Conservation (phyloP, 2,329 filamentous ascomycete genomes). For the Geosmithia putterillii region DNA sequence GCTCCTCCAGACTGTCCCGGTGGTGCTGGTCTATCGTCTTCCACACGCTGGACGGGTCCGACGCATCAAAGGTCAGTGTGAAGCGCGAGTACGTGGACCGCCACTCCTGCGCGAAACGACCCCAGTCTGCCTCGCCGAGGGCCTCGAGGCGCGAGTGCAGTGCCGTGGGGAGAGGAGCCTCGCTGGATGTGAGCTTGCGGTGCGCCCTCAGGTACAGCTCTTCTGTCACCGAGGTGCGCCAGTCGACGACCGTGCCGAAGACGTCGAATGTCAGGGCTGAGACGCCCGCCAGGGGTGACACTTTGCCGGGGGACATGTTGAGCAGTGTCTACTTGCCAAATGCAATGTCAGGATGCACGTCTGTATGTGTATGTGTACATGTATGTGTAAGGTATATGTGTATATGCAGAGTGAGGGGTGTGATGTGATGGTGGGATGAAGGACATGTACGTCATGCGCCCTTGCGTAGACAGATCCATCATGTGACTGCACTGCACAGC, state of each 20-base stretch:
- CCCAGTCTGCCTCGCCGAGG: constrained; percentile 48
- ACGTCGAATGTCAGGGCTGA: constrained; percentile 62
- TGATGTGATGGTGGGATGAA: background rate
- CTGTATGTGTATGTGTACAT: background rate
- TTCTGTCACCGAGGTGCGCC: constrained; percentile 54
- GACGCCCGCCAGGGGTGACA: constrained; percentile 17
- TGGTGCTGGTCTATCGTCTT: constrained; percentile 65
- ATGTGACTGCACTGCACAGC: no score
- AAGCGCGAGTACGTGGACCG: constrained; percentile 51
- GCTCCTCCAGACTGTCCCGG: constrained; percentile 42
- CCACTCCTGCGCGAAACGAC: constrained; percentile 58
- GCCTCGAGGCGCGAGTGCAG: constrained; percentile 33
- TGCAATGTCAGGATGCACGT: no score
- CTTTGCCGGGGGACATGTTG: constrained; percentile 13
- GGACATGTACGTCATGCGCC: no score
- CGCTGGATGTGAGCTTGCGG: constrained; percentile 31
- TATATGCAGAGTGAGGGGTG: background rate
- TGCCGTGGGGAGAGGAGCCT: constrained; percentile 22
- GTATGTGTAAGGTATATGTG: background rate
- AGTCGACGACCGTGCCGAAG: constrained; percentile 73
- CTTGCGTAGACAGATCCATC: no score
- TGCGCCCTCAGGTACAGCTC: constrained; percentile 40
- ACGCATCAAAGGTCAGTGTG: constrained; percentile 31
- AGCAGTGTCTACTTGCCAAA: background rate
- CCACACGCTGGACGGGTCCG: constrained; percentile 37